Conservation (phyloP, 2,329 filamentous ascomycete species). For the Sclerotinia minor region DNA sequence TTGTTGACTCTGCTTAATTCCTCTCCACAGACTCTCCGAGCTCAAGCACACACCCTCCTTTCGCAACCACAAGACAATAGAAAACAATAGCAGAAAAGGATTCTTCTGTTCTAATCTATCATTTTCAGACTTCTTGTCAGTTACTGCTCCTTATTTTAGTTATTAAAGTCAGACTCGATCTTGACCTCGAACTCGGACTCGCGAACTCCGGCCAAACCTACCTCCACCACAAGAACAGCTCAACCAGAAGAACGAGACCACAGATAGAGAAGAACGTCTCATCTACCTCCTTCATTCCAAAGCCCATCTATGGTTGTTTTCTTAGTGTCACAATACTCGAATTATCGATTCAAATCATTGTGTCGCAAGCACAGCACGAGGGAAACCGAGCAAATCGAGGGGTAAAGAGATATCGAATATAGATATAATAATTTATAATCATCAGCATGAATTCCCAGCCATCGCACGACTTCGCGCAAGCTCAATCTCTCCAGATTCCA, state of each 20-base stretch:
- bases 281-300: not conserved
- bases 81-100: constrained; percentile 2
- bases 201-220: not conserved
- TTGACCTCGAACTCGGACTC: not conserved
- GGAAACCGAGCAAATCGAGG: not conserved
- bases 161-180: not conserved
- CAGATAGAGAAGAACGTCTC: not conserved
- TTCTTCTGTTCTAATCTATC: not conserved
- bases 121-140: not conserved
- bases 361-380: not conserved
- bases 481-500: constrained; percentile 32
- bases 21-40: not conserved
- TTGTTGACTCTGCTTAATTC: constrained; percentile 5
- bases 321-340: constrained; percentile 10
- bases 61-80: not conserved
- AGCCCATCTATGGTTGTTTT: not conserved
- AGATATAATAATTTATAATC: constrained; percentile 17
- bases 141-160: not conserved
- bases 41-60: not conserved
- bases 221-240: not conserved
- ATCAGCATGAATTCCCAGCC: constrained; percentile 30
- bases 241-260: not conserved
- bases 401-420: constrained; percentile 17
- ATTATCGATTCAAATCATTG: constrained; percentile 5
- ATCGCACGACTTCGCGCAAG: constrained; percentile 37